Evolutionary conservation across 805 yeast genomes (phyloP).

Genomic region (Brettanomyces nanus): DNA sequence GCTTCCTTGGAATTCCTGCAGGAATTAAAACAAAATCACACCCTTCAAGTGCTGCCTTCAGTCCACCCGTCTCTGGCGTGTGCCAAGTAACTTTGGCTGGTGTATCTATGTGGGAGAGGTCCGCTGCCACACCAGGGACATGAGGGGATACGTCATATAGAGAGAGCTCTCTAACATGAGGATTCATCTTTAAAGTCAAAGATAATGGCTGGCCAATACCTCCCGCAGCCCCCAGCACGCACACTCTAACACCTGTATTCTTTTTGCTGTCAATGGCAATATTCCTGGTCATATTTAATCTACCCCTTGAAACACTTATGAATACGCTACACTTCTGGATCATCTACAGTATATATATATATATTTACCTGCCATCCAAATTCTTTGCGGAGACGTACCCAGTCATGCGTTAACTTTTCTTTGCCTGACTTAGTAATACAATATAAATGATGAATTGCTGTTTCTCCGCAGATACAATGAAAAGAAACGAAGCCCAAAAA

Average conservation of each 20-base stretch:
- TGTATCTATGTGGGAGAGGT: constrained; percentile 45
- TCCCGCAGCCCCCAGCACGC: constrained; percentile 89
- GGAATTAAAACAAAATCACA: constrained; percentile 47
- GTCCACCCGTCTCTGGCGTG: constrained; percentile 26
- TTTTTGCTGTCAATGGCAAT: background rate
- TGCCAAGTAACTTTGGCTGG: constrained; percentile 35
- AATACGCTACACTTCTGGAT: no score
- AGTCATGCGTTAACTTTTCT: no score
- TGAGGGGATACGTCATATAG: constrained; percentile 44
- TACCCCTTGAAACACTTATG: no score
- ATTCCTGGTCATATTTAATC: background rate
- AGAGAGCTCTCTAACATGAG: constrained; percentile 35
- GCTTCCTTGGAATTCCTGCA: constrained; percentile 58
- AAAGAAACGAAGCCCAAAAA: no score
- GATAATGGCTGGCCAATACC: constrained; percentile 55
- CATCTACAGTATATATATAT: no score
- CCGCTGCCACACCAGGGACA: constrained; percentile 49
- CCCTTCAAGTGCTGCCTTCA: constrained; percentile 36
- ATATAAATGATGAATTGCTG: no score
- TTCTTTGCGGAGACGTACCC: no score
- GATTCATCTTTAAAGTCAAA: constrained; percentile 40
- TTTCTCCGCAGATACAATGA: no score
- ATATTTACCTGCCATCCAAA: no score
- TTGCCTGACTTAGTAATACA: no score
- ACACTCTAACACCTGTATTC: constrained; percentile 40